Evolutionary conservation across 2,329 filamentous ascomycete genomes (phyloP).

Genomic region (Mariannaea sp.): DNA sequence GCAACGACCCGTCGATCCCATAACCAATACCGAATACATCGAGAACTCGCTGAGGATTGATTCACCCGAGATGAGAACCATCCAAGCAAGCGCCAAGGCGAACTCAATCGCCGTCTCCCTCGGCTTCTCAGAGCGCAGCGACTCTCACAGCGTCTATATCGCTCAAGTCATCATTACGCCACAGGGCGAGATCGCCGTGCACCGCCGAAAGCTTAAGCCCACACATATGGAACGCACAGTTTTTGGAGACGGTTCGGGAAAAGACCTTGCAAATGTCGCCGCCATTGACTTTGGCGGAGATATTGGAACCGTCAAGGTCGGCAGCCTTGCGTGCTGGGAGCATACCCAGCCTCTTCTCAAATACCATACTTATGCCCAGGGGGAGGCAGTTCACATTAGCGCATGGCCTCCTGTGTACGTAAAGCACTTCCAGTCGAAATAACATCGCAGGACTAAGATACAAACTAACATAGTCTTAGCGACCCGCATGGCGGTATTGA

Average conservation of each 20-base stretch:
- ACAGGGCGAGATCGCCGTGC: constrained; percentile 44
- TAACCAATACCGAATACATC: constrained; percentile 39
- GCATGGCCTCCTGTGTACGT: constrained; percentile 47
- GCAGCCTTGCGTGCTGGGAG: constrained; percentile 53
- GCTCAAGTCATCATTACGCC: constrained; percentile 49
- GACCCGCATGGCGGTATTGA: too few relatives aligned
- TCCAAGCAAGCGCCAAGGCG: constrained; percentile 40
- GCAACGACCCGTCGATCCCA: constrained; percentile 29
- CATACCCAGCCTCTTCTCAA: constrained; percentile 54
- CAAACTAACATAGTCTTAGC: too few relatives aligned
- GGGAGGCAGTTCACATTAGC: constrained; percentile 51
- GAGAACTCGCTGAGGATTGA: constrained; percentile 47
- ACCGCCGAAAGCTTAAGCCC: constrained; percentile 55
- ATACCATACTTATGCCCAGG: constrained; percentile 47
- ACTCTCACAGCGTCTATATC: constrained; percentile 47
- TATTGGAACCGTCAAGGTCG: too few relatives aligned
- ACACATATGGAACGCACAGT: constrained; percentile 56
- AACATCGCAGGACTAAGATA: too few relatives aligned
- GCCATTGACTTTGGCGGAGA: constrained; percentile 41
- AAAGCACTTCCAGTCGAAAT: too few relatives aligned
- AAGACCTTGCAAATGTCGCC: constrained; percentile 45
- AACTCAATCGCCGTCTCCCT: constrained; percentile 46
- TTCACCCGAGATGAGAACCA: constrained; percentile 45
- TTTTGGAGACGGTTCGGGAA: constrained; percentile 50
- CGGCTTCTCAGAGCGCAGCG: constrained; percentile 47